A percentile compares a stretch with the other conserved stretches of the same genome.
Conservation (phyloP, 441 rosid genomes). For the Breynia disticha region DNA sequence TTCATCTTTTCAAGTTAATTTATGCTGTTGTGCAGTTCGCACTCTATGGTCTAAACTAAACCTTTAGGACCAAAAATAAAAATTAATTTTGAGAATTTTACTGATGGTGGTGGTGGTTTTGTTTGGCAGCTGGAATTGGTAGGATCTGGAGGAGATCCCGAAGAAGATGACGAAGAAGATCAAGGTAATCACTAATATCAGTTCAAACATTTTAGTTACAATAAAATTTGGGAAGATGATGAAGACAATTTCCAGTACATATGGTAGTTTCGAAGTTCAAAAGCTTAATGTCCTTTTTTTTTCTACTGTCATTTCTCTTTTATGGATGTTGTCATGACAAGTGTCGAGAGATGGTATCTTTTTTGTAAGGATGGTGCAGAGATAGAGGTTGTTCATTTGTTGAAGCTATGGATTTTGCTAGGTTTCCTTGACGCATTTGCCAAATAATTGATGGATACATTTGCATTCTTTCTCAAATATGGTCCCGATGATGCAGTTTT, state of each 20-base stretch:
- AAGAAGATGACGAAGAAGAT: slow-evolving; percentile 74
- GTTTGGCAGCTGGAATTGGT: slow-evolving; percentile 78
- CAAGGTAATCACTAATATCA: slow-evolving; percentile 46
- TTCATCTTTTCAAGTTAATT: too few species aligned
- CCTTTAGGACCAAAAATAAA: neutral
- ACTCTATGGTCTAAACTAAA: too few species aligned
- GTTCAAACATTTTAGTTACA: slow-evolving; percentile 21
- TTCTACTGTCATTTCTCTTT: slow-evolving; percentile 20
- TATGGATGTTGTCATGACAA: slow-evolving; percentile 28
- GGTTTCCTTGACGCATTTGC: slow-evolving; percentile 22
- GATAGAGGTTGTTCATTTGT: slow-evolving; percentile 20
- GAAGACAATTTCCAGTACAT: slow-evolving; percentile 33
- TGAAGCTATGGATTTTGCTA: slow-evolving; percentile 23
- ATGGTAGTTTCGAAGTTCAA: slow-evolving; percentile 21
- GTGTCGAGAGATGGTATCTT: slow-evolving; percentile 13
- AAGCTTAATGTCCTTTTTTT: slow-evolving; percentile 24
- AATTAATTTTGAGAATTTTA: slow-evolving; percentile 5
- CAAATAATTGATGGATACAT: slow-evolving; percentile 38
- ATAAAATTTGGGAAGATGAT: slow-evolving; percentile 30
- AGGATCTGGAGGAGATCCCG: slow-evolving; percentile 96
- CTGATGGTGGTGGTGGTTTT: slow-evolving; percentile 3
- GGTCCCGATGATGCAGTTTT: slow-evolving; percentile 9
- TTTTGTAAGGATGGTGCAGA: slow-evolving; percentile 16
- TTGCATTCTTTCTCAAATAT: slow-evolving; percentile 29
- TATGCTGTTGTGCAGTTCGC: neutral